phyloP scores from a whole-genome alignment of 179 eudicot species.

The Camellia oleifera region DNA sequence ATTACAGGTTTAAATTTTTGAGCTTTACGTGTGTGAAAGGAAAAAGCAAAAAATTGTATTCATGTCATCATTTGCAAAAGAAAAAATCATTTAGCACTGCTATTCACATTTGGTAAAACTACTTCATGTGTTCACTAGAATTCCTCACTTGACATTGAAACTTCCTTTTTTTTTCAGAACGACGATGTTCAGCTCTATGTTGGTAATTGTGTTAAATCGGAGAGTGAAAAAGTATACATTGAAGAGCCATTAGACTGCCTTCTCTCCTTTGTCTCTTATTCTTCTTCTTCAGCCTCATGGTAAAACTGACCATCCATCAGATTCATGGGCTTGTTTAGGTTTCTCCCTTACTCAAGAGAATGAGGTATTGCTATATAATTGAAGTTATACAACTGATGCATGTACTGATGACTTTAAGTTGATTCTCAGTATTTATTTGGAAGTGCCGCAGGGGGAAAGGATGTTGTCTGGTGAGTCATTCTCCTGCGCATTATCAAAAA shows the following conservation, averaged over 20 bases:
- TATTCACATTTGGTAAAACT: too few species aligned
- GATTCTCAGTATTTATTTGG: too few species aligned
- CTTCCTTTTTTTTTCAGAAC: slow-evolving; percentile 34
- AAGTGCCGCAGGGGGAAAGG: too few species aligned
- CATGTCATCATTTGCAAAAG: too few species aligned
- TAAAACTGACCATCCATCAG: slow-evolving; percentile 30
- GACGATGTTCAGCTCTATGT: slow-evolving; percentile 36
- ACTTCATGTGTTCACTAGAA: background rate
- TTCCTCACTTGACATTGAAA: background rate
- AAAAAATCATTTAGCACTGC: background rate
- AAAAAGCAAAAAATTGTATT: background rate
- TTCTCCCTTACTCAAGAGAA: slow-evolving; percentile 57
- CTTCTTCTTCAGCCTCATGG: slow-evolving; percentile 53
- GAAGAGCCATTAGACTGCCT: slow-evolving; percentile 55
- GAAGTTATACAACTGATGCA: background rate
- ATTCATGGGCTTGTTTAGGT: slow-evolving; percentile 49
- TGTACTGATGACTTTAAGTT: background rate
- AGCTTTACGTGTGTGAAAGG: background rate
- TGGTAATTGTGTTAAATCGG: slow-evolving; percentile 39
- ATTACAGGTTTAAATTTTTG: background rate
- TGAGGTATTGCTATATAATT: slow-evolving; percentile 35
- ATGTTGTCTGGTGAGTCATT: too few species aligned
- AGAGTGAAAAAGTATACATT: slow-evolving; percentile 33
- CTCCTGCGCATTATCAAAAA: too few species aligned
- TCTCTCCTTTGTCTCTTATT: slow-evolving; percentile 53